A percentile compares a stretch with the other conserved stretches of the same genome.
phyloP scores from a whole-genome alignment of 2,329 filamentous ascomycete genomes.

The Fusarium ramigenum region DNA sequence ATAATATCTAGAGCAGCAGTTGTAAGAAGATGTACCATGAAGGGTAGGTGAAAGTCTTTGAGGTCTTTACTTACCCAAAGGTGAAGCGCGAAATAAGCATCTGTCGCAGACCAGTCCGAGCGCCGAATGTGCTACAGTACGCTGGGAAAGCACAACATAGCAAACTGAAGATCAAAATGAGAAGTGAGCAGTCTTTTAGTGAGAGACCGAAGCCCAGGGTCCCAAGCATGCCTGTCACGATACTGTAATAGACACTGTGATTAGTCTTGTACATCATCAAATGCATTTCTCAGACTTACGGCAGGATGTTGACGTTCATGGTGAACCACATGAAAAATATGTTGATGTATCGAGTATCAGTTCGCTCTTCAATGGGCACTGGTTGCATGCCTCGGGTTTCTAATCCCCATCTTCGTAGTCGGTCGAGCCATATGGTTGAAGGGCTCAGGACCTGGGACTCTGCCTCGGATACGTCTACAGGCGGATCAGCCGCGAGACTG shows the following conservation, averaged over 20 bases:
- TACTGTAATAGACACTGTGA: accelerated
- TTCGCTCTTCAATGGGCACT: background rate
- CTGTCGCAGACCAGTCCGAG: background rate
- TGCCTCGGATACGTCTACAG: background rate
- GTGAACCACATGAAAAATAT: background rate
- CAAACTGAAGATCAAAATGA: background rate
- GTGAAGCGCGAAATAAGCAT: background rate
- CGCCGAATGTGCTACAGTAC: background rate
- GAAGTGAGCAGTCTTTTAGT: background rate
- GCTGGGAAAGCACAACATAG: background rate
- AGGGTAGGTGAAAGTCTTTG: accelerated
- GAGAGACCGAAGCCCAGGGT: background rate
- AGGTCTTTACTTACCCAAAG: background rate
- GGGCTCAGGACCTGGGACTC: background rate
- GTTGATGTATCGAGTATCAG: background rate
- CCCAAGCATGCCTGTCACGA: background rate
- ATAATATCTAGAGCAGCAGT: background rate
- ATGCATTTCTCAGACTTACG: background rate
- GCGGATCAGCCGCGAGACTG: background rate
- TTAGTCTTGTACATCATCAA: accelerated
- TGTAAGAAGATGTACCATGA: background rate
- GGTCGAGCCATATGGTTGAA: background rate
- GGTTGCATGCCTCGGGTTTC: background rate
- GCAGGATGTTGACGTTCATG: background rate
- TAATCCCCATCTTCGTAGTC: background rate